Conservation (phyloP, 2,329 filamentous ascomycete species). For the Apiospora phragmitis region DNA sequence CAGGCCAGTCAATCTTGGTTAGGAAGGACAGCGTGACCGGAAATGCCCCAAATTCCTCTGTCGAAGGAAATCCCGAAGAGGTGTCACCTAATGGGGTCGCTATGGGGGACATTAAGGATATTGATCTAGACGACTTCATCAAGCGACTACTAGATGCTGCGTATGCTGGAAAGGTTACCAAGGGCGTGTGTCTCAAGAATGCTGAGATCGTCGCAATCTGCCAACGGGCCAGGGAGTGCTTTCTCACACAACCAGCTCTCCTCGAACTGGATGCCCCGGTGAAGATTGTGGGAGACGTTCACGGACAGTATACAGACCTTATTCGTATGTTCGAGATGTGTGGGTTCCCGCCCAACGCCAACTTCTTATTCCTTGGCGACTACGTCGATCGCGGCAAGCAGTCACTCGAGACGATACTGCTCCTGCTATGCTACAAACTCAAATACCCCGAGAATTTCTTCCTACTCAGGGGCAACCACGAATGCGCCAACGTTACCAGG, state of each 20-base stretch:
- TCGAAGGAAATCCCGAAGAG: slow-evolving; percentile 43
- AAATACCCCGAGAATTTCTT: slow-evolving; percentile 99
- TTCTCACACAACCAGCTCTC: slow-evolving; percentile 88
- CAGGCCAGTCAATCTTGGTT: slow-evolving; percentile 87
- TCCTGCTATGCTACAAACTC: slow-evolving; percentile 94
- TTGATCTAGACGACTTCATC: slow-evolving; percentile 97
- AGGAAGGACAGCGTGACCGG: slow-evolving; percentile 69
- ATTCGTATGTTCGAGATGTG: slow-evolving; percentile 99
- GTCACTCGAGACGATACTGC: slow-evolving; percentile 88
- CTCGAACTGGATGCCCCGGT: slow-evolving; percentile 92
- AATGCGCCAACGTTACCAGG: slow-evolving; percentile 93
- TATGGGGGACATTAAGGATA: slow-evolving; percentile 87
- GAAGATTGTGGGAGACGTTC: slow-evolving; percentile 96
- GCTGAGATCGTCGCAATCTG: slow-evolving; percentile 96
- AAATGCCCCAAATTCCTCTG: slow-evolving; percentile 29
- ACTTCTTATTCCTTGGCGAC: slow-evolving; percentile 93
- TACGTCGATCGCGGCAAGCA: slow-evolving; percentile 98
- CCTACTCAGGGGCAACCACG: slow-evolving; percentile 89
- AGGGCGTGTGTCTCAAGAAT: slow-evolving; percentile 95
- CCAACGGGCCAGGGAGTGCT: slow-evolving; percentile 81
- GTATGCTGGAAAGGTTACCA: slow-evolving; percentile 95
- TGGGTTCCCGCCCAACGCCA: slow-evolving; percentile 87
- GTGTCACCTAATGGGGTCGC: slow-evolving; percentile 61
- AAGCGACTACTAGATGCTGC: slow-evolving; percentile 90
- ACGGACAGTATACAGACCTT: slow-evolving; percentile 94